These are phyloP conservation scores for Trichosporon coremiiforme DNA, from an alignment of 1,284 basidiomycete species.

Conservation along the genomic window DNA sequence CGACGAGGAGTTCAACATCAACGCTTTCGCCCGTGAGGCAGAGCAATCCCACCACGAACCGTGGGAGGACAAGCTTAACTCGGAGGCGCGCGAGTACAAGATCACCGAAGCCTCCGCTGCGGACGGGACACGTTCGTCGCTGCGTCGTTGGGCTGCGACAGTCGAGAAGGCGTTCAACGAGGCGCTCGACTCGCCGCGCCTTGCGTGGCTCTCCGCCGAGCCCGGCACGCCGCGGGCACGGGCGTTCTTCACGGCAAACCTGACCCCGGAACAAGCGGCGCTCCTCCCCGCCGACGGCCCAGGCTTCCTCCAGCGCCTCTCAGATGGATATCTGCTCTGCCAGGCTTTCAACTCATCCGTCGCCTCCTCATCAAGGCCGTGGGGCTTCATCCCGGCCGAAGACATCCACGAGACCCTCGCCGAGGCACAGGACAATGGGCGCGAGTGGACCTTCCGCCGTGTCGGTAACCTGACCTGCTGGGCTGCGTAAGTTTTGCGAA, in stretches of 20 bases:
- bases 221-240: conserved; percentile 41
- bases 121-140: background rate
- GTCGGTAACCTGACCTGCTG: conserved; percentile 53
- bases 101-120: background rate
- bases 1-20: conserved; percentile 52
- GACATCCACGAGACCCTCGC: conserved; percentile 52
- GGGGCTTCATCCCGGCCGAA: conserved; percentile 53
- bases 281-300: conserved; percentile 34
- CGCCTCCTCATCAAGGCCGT: conserved; percentile 41
- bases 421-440: conserved; percentile 30
- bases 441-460: conserved; percentile 54
- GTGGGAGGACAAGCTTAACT: conserved; percentile 53
- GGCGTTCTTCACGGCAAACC: conserved; percentile 45
- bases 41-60: conserved; percentile 34
- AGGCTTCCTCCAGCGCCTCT: conserved; percentile 28
- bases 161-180: conserved; percentile 44
- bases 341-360: conserved; percentile 50
- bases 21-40: conserved; percentile 37
- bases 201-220: conserved; percentile 34
- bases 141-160: conserved; percentile 42
- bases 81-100: conserved; percentile 41
- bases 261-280: conserved; percentile 38
- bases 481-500: conserved; percentile 50
- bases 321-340: conserved; percentile 52
- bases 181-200: conserved; percentile 24